phyloP scores from a whole-genome alignment of 352 stramenopile genomes.

The Pythium periplocum region DNA sequence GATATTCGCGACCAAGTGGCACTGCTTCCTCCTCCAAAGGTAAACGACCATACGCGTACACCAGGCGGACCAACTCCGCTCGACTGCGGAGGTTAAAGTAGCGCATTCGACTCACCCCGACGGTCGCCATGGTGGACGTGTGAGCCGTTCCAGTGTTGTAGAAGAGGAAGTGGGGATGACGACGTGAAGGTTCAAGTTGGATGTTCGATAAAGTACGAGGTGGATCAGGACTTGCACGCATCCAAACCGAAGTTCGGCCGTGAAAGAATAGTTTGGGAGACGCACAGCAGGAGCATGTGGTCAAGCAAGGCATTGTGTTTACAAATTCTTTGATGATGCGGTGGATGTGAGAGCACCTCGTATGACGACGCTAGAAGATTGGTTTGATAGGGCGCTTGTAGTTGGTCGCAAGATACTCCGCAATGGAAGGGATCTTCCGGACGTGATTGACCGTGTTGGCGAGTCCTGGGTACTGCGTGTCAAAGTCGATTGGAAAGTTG shows the following conservation, averaged over 20 bases:
- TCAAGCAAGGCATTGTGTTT: too few species aligned
- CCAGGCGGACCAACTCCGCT: slow-evolving; percentile 27
- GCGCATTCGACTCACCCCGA: slow-evolving; percentile 7
- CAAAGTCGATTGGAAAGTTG: slow-evolving; percentile 23
- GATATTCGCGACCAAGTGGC: slow-evolving; percentile 13
- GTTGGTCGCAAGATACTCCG: slow-evolving; percentile 14
- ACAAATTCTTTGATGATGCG: too few species aligned
- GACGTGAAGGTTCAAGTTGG: too few species aligned
- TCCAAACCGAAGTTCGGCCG: too few species aligned
- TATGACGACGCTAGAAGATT: too few species aligned
- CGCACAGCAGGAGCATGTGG: too few species aligned
- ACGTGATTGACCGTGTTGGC: slow-evolving; percentile 10
- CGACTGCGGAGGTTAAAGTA: slow-evolving; percentile 31
- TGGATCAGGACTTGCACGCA: too few species aligned
- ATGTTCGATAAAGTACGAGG: too few species aligned
- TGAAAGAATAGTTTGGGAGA: too few species aligned
- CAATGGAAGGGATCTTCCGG: slow-evolving; percentile 14
- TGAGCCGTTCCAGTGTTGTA: too few species aligned
- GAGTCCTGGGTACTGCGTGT: slow-evolving; percentile 22
- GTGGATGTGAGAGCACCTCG: too few species aligned
- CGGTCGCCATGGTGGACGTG: background rate
- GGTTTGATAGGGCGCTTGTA: slow-evolving; percentile 15
- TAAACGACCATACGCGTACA: slow-evolving; percentile 21
- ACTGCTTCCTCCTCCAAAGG: slow-evolving; percentile 26
- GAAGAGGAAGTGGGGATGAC: too few species aligned